Base-by-base conservation (phyloP, 2,329 filamentous ascomycete genomes). In the Cyphellophora europaea region DNA sequence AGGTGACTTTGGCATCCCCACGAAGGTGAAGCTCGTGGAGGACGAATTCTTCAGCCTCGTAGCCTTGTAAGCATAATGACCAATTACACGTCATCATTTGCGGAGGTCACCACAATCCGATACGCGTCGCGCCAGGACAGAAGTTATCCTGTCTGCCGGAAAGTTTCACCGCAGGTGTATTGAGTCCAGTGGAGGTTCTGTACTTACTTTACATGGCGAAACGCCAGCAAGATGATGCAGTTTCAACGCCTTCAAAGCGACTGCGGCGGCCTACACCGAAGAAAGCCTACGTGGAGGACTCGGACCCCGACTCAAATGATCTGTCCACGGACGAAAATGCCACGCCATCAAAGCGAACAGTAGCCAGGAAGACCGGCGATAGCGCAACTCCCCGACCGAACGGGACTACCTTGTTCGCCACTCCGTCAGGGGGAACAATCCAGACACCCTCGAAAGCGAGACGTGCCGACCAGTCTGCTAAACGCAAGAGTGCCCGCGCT, bases 401-500 rank as follows among this genome's bases (percentile, higher is more conserved):
- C 39, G 51, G 49, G 30, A 57, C 54, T 17, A 49, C 54, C 3
- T 35, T 63, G 13, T 63, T 65, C 37, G 52, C 58, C 8, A 65
- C 62, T 1, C 59, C 62, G 18, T 35, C 43, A 5, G 35, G 33
- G 27, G 48, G 48, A 3, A 36, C 29, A 6, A 43, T 43, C 21
- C 45, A 45, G 12, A 85, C 80, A 1, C 80, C 83, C 0, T 72
- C 74, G 23, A 71, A 77, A 46, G 67, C 72, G 27, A 74, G 71
- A 43, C 82, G 84, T 44, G 82, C 82, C 13, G 86, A 95, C 59
- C 77, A 82, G 32, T 95, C 88, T 4, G 89, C 88, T 2, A 77
- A 82, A 50, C 79, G 79, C 52, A 95, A 94, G 66, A 93, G 84
- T 55, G 82, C 82, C 14, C 71, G 78, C 33, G 74, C 77, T 3